Evolutionary conservation across 495 filamentous ascomycete species (phyloP), one percentile per base, ranked within the genome.

Genomic region (Penicillium macrosclerotiorum): DNA sequence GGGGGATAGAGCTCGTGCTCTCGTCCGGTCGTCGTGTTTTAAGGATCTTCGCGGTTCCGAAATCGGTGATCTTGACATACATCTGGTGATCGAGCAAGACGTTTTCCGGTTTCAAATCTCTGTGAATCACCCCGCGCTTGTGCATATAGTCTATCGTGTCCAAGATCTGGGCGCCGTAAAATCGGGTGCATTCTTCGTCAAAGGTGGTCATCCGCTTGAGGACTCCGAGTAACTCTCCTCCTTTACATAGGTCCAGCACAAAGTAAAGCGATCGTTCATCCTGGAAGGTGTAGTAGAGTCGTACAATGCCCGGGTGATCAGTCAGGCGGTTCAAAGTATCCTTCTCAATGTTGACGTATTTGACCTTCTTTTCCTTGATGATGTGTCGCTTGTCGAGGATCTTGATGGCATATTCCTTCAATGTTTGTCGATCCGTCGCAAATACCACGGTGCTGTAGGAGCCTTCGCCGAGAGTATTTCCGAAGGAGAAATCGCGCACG

Each of bases 311-410:
- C 7, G 94, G 94, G 59, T 99, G 94, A 38, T 97, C 93, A 12
- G 90, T 96, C 40, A 99, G 72, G 47, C 91, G 84, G 60, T 99
- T 99, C 25, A 99, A 76, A 8, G 94, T 96, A 67, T 99, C 90
- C 71, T 95, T 96, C 70, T 99, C 94, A 52, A 99, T 97, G 65
- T 96, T 96, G 62, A 99, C 94, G 63, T 99, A 99, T 74, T 99
- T 99, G 52, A 99, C 94, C 75, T 99, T 99, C 67, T 92, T 96
- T 70, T 99, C 94, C 72, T 96, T 97, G 75, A 99, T 97, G 57
- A 99, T 99, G 67, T 99, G 94, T 52, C 90, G 84, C 71, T 99
- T 99, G 68, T 97, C 93, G 30, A 99, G 76, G 19, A 99, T 92
- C 62, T 99, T 99, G 69, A 99, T 92, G 20, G 94, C 94, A 60